Evolutionary conservation across 441 rosid genomes (phyloP).

Genomic region (Pelargonium fulgidum): DNA sequence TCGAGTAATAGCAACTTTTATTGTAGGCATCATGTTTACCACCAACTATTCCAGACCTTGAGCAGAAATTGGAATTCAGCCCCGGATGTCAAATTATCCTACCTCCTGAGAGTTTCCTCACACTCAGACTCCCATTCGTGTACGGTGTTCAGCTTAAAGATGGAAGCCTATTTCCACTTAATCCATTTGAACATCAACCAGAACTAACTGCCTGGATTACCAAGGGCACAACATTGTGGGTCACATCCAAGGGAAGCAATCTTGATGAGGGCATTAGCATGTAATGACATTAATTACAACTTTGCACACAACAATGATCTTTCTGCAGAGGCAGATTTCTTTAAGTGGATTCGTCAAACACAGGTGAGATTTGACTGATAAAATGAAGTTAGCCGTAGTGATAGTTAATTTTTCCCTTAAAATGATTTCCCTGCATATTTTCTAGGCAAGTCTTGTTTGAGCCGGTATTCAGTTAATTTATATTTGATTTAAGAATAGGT

Average conservation of each 20-base stretch:
- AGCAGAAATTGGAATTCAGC: conserved; percentile 50
- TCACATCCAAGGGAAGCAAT: conserved; percentile 46
- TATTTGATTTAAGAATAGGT: no score
- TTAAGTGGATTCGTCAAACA: conserved; percentile 12
- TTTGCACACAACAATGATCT: conserved; percentile 17
- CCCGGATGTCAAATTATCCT: conserved; percentile 63
- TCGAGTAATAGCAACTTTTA: not conserved
- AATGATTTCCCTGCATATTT: no score
- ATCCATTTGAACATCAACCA: conserved; percentile 58
- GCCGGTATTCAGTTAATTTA: no score
- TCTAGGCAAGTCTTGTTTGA: no score
- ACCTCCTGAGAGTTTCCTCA: conserved; percentile 77
- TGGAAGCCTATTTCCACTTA: conserved; percentile 45
- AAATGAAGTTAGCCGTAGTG: not conserved
- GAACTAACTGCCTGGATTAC: conserved; percentile 71
- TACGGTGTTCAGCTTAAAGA: conserved; percentile 63
- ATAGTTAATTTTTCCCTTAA: no score
- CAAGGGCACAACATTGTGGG: conserved; percentile 54
- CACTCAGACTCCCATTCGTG: conserved; percentile 66
- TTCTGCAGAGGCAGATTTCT: conserved; percentile 24
- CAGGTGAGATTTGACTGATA: conserved; percentile 26
- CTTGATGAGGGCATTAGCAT: conserved; percentile 27
- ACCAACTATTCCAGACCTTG: conserved; percentile 36
- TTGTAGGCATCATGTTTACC: conserved; percentile 61
- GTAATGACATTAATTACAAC: conserved; percentile 22